A percentile compares a stretch with the other conserved stretches of the same genome.
phyloP scores from a whole-genome alignment of 257 asterid species.

The Plectranthus barbatus region DNA sequence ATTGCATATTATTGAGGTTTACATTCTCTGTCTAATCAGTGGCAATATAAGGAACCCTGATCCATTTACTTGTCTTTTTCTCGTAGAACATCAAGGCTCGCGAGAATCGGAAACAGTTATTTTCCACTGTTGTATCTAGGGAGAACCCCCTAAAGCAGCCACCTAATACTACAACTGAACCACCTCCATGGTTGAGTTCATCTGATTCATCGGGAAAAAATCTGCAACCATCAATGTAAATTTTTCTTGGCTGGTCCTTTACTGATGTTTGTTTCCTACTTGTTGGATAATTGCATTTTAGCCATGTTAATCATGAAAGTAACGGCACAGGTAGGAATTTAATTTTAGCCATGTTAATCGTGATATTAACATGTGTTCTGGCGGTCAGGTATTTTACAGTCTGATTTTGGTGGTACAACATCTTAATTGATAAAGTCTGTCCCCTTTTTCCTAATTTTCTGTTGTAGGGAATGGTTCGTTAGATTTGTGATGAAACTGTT shows the following conservation, averaged over 20 bases:
- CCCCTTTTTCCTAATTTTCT: not conserved
- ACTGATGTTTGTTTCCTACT: not conserved
- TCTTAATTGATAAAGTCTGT: not conserved
- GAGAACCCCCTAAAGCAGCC: conserved; percentile 60
- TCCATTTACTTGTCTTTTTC: not conserved
- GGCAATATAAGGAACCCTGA: not conserved
- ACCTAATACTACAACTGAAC: conserved; percentile 32
- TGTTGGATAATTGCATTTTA: not conserved
- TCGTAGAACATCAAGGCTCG: conserved; percentile 67
- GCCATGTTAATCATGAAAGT: not conserved
- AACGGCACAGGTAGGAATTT: not conserved
- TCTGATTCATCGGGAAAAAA: conserved; percentile 28
- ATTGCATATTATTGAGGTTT: not conserved
- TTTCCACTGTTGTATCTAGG: conserved; percentile 63
- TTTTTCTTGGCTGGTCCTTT: conserved; percentile 9
- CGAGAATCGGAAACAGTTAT: conserved; percentile 68
- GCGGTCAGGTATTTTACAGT: not conserved
- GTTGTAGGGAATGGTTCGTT: not conserved
- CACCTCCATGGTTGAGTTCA: conserved; percentile 61
- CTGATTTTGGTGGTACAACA: not conserved
- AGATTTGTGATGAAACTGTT: not conserved
- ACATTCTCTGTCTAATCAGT: not conserved
- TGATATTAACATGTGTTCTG: not conserved
- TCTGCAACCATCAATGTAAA: conserved; percentile 33
- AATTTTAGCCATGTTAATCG: not conserved